These are phyloP conservation scores for Alternaria alternata DNA, from an alignment of 2,329 filamentous ascomycete species.

Conservation along the genomic window DNA sequence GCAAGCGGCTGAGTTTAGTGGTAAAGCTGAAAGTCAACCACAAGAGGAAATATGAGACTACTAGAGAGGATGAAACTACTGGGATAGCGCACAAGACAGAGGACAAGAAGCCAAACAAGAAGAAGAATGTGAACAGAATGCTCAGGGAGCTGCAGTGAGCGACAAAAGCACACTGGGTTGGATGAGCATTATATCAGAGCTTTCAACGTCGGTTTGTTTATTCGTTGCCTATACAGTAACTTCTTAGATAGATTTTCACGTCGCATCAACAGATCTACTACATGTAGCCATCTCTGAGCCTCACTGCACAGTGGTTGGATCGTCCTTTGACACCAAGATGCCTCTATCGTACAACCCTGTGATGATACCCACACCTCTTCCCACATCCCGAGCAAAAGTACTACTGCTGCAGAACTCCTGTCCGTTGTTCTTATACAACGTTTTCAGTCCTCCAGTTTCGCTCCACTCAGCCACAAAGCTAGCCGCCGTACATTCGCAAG, in stretches of 20 bases:
- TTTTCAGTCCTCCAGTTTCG: conserved; percentile 40
- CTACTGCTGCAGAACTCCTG: conserved; percentile 48
- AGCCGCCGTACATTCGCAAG: conserved; percentile 38
- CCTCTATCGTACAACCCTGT: conserved; percentile 54
- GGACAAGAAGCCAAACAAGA: background rate
- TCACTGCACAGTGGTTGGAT: background rate
- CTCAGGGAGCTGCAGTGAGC: background rate
- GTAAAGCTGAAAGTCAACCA: conserved; percentile 19
- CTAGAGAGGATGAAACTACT: background rate
- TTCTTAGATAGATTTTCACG: background rate
- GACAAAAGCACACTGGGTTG: background rate
- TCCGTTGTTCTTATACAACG: conserved; percentile 47
- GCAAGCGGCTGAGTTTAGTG: conserved; percentile 10
- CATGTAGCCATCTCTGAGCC: background rate
- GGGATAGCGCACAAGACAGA: background rate
- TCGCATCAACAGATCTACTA: background rate
- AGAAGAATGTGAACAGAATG: background rate
- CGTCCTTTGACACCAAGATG: conserved; percentile 48
- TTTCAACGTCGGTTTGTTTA: background rate
- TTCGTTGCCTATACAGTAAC: background rate
- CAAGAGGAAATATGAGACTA: background rate
- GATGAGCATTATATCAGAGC: background rate
- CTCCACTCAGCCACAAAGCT: conserved; percentile 54
- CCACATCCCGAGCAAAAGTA: conserved; percentile 50
- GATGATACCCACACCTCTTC: conserved; percentile 47